Evolutionary conservation across 139 green algal genomes (phyloP), one percentile per base, ranked within the genome.

Genomic region (Chlorella sorokiniana): DNA sequence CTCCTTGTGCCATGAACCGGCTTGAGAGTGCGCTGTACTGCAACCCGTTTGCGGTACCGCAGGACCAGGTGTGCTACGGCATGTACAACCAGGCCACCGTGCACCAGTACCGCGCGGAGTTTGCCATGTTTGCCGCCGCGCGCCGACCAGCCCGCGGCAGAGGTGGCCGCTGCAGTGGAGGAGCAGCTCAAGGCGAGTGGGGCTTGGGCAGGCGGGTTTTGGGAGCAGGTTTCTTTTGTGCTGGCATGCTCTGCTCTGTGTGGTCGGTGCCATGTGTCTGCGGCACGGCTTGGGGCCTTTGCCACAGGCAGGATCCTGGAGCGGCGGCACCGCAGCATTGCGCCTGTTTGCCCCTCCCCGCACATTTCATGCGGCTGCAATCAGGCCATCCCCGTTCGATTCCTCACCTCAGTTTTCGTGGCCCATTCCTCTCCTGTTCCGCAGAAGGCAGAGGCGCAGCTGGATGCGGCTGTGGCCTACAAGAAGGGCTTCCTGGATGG

Each of bases 51-150:
- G n/a, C n/a, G n/a, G n/a, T n/a, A n/a, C 68, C n/a, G 65, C 78
- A 83, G 67, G 69, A 80, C 59, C 80, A 84, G 75, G 64, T 81
- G 33, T 83, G 81, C 79, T 65, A 76, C 64, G 65, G 78, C 76
- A 86, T 88, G 80, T 81, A 83, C 48, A 84, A 80, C 56, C 80
- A 86, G 65, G 80, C 80, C 29, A 81, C 72, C 6, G 84, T 88
- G 45, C 65, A 81, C 41, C 72, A 86, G 54, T 70, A 69, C 62
- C 78, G 69, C 35, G 84, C 45, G 11, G 68, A 81, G 54, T 75
- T 81, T 23, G 25, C 79, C 23, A 76, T 88, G 65, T 77, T 71
- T 71, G 59, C 74, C 80, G 41, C 80, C 80, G 7, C 33, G 41
- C 7, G 73, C 68, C 54, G 84, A 59, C 22, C 33, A 45, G 52